Evolutionary conservation across 2,329 filamentous ascomycete species (phyloP).

Genomic region (Trichoderma semiorbis): DNA sequence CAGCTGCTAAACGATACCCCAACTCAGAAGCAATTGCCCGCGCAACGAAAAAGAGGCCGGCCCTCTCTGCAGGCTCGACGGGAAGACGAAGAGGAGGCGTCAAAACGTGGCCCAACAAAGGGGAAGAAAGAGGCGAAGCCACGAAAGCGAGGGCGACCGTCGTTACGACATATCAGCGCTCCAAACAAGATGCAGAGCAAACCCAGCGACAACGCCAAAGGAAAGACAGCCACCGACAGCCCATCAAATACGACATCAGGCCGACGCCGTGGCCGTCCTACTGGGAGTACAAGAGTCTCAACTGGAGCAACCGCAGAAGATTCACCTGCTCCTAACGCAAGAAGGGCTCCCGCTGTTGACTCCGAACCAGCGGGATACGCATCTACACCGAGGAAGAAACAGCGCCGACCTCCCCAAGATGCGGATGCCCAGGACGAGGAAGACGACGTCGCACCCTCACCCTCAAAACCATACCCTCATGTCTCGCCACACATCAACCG

Average conservation of each 20-base stretch:
- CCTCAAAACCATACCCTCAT: slow-evolving; percentile 44
- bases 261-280: slow-evolving; percentile 6
- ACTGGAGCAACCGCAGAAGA: neutral
- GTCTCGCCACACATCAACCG: slow-evolving; percentile 49
- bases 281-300: neutral
- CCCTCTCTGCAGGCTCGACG: slow-evolving; percentile 22
- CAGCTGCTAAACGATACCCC: slow-evolving; percentile 22
- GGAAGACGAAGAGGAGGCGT: neutral
- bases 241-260: neutral
- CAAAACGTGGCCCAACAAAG: neutral
- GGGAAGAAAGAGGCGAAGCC: slow-evolving; percentile 1
- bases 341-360: neutral
- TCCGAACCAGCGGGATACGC: neutral
- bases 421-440: slow-evolving; percentile 22
- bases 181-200: neutral
- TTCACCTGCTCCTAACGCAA: neutral
- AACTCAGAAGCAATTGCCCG: slow-evolving; percentile 14
- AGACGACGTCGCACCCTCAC: slow-evolving; percentile 26
- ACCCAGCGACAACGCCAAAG: neutral
- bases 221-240: neutral
- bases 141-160: slow-evolving; percentile 26
- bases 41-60: slow-evolving; percentile 20
- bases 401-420: slow-evolving; percentile 22
- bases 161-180: slow-evolving; percentile 6
- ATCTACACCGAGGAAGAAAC: neutral